Percentiles rank a stretch among this genome's conserved stretches.
Conservation (phyloP, 768 basidiomycete genomes). For the Kwoniella mangroviensis region DNA sequence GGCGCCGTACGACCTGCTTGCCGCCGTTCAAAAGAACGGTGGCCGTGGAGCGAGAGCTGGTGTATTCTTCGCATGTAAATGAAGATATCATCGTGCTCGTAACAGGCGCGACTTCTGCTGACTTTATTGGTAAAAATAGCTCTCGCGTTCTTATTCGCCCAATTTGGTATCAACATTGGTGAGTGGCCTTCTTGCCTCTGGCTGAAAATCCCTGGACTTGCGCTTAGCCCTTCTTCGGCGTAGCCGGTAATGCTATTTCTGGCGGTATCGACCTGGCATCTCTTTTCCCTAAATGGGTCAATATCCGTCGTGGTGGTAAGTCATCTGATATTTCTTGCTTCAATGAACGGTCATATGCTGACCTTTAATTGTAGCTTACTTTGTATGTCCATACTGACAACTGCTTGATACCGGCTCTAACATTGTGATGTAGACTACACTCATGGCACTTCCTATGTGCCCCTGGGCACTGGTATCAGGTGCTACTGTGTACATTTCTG, state of each 20-base stretch:
- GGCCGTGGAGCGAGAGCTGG: slow-evolving; percentile 47
- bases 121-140: slow-evolving; percentile 16
- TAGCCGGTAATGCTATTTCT: slow-evolving; percentile 45
- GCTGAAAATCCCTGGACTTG: too few relatives aligned
- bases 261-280: slow-evolving; percentile 44
- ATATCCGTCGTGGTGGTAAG: slow-evolving; percentile 35
- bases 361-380: slow-evolving; percentile 14
- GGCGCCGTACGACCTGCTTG: slow-evolving; percentile 36
- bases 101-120: not conserved
- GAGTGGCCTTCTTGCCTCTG: not conserved
- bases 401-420: not conserved
- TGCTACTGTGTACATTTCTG: slow-evolving; percentile 44
- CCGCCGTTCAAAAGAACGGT: slow-evolving; percentile 37
- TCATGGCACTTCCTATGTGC: slow-evolving; percentile 42
- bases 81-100: not conserved
- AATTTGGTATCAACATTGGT: slow-evolving; percentile 47
- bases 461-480: slow-evolving; percentile 43
- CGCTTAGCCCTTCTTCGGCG: not conserved
- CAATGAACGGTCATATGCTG: not conserved
- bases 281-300: slow-evolving; percentile 36
- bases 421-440: slow-evolving; percentile 16
- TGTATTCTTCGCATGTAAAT: slow-evolving; percentile 51
- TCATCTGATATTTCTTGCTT: not conserved
- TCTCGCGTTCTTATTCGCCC: slow-evolving; percentile 41
- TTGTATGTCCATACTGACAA: not conserved